Conservation (phyloP, 495 filamentous ascomycete species). For the Darksidea phi region DNA sequence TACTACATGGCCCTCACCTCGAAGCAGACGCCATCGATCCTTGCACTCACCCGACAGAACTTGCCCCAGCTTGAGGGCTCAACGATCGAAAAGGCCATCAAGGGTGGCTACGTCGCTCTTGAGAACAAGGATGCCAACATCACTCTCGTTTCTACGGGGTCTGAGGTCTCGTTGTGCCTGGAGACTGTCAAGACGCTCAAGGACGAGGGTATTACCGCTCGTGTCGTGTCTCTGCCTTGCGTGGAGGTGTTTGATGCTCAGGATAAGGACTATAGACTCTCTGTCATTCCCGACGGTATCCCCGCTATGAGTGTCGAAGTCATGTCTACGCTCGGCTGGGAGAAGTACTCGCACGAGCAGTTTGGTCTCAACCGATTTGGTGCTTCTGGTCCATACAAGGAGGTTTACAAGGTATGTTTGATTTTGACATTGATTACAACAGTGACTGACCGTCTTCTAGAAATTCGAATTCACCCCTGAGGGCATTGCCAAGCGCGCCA, state of each 20-base stretch:
- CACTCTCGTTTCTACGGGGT: constrained; percentile 92
- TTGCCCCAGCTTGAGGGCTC: constrained; percentile 95
- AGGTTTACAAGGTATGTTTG: constrained; percentile 82
- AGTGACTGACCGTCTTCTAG: constrained; percentile 45
- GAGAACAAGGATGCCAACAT: constrained; percentile 81
- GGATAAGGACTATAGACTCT: constrained; percentile 87
- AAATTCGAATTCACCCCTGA: constrained; percentile 99
- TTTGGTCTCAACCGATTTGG: constrained; percentile 98
- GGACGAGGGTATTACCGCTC: constrained; percentile 80
- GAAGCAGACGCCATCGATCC: constrained; percentile 85
- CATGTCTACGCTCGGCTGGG: constrained; percentile 92
- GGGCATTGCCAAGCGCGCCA: constrained; percentile 90
- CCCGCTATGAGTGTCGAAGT: constrained; percentile 92
- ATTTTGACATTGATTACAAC: background rate
- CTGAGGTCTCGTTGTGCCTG: constrained; percentile 90
- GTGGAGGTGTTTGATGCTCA: constrained; percentile 97
- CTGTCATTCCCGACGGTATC: constrained; percentile 89
- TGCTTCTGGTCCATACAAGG: constrained; percentile 93
- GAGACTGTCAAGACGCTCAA: constrained; percentile 88
- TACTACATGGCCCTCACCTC: constrained; percentile 95
- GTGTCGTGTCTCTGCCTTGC: constrained; percentile 94
- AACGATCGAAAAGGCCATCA: constrained; percentile 78
- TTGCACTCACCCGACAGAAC: constrained; percentile 97
- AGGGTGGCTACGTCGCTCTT: constrained; percentile 89
- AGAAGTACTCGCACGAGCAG: constrained; percentile 97